A percentile compares a stretch with the other conserved stretches of the same genome.
Evolutionary conservation across 2,329 filamentous ascomycete species (phyloP).

Genomic region (Verticillium albo-atrum): DNA sequence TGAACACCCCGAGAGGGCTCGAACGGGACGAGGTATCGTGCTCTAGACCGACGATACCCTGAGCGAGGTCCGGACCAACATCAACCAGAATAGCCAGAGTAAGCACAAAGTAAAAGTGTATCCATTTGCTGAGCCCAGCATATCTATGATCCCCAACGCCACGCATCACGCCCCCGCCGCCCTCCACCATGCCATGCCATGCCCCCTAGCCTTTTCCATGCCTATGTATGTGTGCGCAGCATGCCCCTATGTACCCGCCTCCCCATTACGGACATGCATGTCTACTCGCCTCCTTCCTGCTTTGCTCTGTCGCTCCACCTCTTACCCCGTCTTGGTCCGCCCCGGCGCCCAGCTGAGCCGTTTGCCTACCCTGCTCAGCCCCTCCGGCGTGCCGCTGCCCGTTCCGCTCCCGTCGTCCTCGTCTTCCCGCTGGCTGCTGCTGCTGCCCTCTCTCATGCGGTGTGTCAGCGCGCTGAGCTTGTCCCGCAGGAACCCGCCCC

Average conservation of each 20-base stretch:
- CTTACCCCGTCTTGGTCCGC: slow-evolving; percentile 2
- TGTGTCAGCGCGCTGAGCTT: slow-evolving; percentile 25
- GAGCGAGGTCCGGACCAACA: neutral
- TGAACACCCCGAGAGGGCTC: too few relatives aligned
- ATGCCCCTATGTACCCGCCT: neutral
- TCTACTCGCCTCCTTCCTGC: neutral
- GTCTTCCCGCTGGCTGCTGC: slow-evolving; percentile 8
- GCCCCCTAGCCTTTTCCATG: neutral
- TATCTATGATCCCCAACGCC: neutral
- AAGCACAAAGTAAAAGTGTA: neutral
- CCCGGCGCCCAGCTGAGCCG: slow-evolving; percentile 5
- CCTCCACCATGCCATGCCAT: neutral
- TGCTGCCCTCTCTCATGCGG: slow-evolving; percentile 15
- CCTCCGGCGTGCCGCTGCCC: slow-evolving; percentile 1
- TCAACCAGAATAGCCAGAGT: neutral
- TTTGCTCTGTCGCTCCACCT: neutral
- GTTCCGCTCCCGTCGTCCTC: slow-evolving; percentile 9
- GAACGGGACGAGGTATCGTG: too few relatives aligned
- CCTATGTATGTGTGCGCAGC: neutral
- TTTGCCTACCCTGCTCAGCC: neutral
- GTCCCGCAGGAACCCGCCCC: slow-evolving; percentile 27
- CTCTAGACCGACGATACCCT: neutral
- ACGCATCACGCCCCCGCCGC: neutral
- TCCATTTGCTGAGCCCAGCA: neutral
- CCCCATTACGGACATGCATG: neutral